A percentile compares a stretch with the other conserved stretches of the same genome.
Conservation (phyloP, 148 eudicot species). For the Vaccinium corymbosum region DNA sequence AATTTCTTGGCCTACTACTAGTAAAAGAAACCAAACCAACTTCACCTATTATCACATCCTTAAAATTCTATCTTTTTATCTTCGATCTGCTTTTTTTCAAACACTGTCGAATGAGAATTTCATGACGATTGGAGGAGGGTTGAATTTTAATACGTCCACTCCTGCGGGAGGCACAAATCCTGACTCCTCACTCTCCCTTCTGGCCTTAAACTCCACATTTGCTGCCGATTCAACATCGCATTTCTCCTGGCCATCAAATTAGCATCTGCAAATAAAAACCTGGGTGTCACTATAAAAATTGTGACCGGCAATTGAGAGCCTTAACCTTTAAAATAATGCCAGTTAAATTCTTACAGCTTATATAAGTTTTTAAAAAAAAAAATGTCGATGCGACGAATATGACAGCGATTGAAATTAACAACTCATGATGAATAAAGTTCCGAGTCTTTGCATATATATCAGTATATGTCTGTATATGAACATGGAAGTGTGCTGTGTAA, state of each 20-base stretch:
- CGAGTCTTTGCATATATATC: too few species aligned
- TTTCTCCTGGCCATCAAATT: constrained; percentile 43
- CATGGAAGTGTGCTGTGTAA: not conserved
- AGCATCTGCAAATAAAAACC: constrained; percentile 30
- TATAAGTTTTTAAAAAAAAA: not conserved
- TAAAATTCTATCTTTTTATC: not conserved
- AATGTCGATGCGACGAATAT: not conserved
- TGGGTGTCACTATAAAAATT: not conserved
- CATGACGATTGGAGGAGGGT: too few species aligned
- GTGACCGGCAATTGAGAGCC: not conserved
- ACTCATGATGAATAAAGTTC: too few species aligned
- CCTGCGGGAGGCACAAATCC: constrained; percentile 36
- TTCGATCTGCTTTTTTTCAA: not conserved
- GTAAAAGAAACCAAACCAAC: not conserved
- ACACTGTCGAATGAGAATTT: not conserved
- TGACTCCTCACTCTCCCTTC: constrained; percentile 16
- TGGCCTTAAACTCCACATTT: constrained; percentile 20
- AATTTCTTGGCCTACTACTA: not conserved
- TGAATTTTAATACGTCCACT: constrained; percentile 39
- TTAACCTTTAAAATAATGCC: not conserved
- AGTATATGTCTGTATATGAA: not conserved
- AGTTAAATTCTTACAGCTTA: not conserved
- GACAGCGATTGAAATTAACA: not conserved
- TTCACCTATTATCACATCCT: not conserved
- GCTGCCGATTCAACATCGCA: constrained; percentile 29